phyloP scores from a whole-genome alignment of 164 flowering plant species.

The Sedum album region DNA sequence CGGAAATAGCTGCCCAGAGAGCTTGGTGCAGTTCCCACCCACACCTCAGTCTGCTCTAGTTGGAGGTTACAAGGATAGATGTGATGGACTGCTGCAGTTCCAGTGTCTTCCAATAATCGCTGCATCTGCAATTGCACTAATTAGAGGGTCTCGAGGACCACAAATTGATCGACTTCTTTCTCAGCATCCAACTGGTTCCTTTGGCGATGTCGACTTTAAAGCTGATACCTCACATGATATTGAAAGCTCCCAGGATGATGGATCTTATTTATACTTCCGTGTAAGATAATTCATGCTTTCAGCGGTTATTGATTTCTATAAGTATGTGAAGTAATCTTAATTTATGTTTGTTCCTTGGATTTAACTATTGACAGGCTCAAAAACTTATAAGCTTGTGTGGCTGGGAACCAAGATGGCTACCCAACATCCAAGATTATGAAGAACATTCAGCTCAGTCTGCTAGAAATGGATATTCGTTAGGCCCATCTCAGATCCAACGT shows the following conservation, averaged over 20 bases:
- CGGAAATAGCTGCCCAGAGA: constrained; percentile 93
- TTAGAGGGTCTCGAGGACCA: constrained; percentile 52
- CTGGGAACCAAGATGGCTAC: constrained; percentile 98
- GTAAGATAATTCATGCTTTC: constrained; percentile 31
- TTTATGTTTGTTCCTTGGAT: not conserved
- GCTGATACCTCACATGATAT: constrained; percentile 40
- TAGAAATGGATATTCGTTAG: constrained; percentile 68
- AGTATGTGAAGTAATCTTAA: not conserved
- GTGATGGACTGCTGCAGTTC: constrained; percentile 93
- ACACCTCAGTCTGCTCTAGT: constrained; percentile 86
- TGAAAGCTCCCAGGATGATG: constrained; percentile 47
- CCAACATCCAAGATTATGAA: constrained; percentile 82
- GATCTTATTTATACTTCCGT: constrained; percentile 37
- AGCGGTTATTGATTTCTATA: not conserved
- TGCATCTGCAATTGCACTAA: constrained; percentile 68
- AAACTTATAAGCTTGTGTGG: constrained; percentile 94
- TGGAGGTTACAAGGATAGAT: constrained; percentile 94
- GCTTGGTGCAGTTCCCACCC: constrained; percentile 97
- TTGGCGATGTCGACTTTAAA: constrained; percentile 48
- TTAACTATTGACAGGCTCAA: constrained; percentile 53
- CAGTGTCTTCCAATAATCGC: constrained; percentile 71
- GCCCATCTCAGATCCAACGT: constrained; percentile 39
- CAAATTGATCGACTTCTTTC: constrained; percentile 73
- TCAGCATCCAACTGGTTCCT: constrained; percentile 28
- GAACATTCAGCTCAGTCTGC: constrained; percentile 97